Conservation (phyloP, 768 basidiomycete genomes). For the Thelephora ganbajun region DNA sequence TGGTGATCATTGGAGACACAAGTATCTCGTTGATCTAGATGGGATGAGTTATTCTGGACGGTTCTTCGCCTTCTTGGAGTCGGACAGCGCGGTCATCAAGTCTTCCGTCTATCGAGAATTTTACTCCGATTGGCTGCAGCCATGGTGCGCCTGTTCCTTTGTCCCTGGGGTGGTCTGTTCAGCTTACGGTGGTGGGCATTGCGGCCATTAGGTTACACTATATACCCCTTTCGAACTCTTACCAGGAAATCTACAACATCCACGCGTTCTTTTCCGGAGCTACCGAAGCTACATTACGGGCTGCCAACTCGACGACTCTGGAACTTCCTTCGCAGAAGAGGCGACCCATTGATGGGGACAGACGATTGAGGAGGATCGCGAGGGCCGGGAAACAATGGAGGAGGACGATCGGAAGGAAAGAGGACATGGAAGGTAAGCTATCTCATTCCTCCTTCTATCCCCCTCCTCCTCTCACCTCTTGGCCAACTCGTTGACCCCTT, state of each 20-base stretch:
- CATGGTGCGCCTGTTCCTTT: conserved; percentile 40
- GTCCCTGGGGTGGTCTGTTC: neutral
- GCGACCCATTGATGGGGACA: conserved; percentile 46
- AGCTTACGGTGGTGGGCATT: neutral
- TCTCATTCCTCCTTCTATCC: neutral
- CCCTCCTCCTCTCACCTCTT: conserved; percentile 6
- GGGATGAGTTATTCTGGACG: conserved; percentile 92
- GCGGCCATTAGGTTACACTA: conserved; percentile 98
- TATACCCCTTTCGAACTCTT: conserved; percentile 79
- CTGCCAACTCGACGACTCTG: conserved; percentile 35
- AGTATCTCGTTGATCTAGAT: conserved; percentile 81
- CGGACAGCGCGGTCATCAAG: conserved; percentile 84
- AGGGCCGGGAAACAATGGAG: conserved; percentile 92
- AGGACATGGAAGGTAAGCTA: conserved; percentile 84
- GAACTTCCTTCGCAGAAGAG: conserved; percentile 21
- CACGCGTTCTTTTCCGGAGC: conserved; percentile 89
- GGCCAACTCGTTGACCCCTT: neutral
- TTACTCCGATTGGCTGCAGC: conserved; percentile 84
- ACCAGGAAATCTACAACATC: conserved; percentile 88
- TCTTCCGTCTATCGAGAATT: conserved; percentile 86
- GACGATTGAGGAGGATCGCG: conserved; percentile 67
- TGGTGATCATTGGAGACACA: conserved; percentile 84
- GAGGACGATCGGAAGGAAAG: conserved; percentile 60
- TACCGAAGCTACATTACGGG: conserved; percentile 39
- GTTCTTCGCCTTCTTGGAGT: conserved; percentile 74